Conservation (phyloP, 768 basidiomycete species). For the Lanmaoa rubissima region DNA sequence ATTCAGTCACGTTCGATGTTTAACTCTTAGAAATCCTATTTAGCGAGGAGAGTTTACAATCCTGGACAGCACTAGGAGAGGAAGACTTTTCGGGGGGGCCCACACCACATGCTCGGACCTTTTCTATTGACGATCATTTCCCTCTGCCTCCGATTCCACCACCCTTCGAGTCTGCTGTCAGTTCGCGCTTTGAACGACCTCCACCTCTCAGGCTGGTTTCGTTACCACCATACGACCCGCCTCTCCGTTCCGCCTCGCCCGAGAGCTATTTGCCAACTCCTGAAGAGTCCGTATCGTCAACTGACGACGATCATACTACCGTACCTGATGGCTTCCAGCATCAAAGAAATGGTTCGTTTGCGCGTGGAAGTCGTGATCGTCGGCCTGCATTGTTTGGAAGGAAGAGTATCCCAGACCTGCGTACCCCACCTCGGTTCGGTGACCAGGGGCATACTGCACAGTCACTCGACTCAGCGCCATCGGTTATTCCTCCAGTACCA, state of each 20-base stretch:
- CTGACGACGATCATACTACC: constrained; percentile 42
- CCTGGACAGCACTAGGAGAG: constrained; percentile 45
- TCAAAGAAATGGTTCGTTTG: constrained; percentile 52
- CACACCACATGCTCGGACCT: constrained; percentile 54
- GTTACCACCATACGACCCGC: constrained; percentile 40
- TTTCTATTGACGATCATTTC: constrained; percentile 59
- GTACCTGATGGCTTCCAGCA: constrained; percentile 35
- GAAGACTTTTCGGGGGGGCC: constrained; percentile 37
- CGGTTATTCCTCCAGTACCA: constrained; percentile 3
- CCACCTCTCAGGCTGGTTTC: constrained; percentile 50
- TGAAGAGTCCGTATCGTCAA: constrained; percentile 51
- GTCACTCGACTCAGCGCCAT: constrained; percentile 25
- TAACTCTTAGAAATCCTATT: constrained; percentile 4
- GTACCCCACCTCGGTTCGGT: constrained; percentile 46
- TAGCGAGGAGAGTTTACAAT: constrained; percentile 42
- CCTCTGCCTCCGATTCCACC: constrained; percentile 37
- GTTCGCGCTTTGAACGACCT: constrained; percentile 38
- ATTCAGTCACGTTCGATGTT: neutral
- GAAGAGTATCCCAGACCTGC: constrained; percentile 86
- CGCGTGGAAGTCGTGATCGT: constrained; percentile 36
- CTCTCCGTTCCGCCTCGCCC: constrained; percentile 50
- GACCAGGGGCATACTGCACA: constrained; percentile 23
- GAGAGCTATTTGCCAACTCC: constrained; percentile 57
- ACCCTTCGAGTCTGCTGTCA: constrained; percentile 27
- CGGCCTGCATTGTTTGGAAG: constrained; percentile 50